Conservation (phyloP, 1,284 basidiomycete genomes). For the Grifola frondosa region DNA sequence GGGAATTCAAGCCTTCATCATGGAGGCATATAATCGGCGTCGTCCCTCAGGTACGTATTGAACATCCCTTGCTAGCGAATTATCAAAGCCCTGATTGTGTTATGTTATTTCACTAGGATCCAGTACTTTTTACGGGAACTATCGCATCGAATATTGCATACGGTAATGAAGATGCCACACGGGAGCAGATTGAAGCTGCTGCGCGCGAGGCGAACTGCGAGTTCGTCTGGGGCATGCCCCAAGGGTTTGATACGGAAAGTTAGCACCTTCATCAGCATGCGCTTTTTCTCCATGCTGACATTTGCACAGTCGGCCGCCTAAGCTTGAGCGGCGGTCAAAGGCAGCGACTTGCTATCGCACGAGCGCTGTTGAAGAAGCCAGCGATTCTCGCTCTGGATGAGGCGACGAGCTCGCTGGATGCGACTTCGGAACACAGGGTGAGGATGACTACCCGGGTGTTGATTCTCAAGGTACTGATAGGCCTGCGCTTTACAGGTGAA, state of each 20-base stretch:
- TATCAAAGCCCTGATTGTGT: neutral
- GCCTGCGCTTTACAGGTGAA: conserved; percentile 58
- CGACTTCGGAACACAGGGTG: conserved; percentile 81
- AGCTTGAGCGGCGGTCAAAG: conserved; percentile 68
- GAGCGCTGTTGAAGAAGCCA: conserved; percentile 84
- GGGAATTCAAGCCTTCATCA: conserved; percentile 77
- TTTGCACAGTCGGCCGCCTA: conserved; percentile 59
- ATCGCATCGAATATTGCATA: conserved; percentile 94
- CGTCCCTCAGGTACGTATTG: conserved; percentile 65
- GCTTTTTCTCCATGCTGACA: conserved; percentile 23
- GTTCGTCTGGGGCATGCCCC: conserved; percentile 90
- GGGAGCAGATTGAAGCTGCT: conserved; percentile 84
- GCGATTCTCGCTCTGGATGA: conserved; percentile 82
- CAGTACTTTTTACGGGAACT: conserved; percentile 81
- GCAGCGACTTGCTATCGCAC: conserved; percentile 74
- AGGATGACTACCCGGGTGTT: neutral
- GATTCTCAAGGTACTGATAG: neutral
- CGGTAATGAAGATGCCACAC: conserved; percentile 71
- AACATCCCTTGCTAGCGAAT: neutral
- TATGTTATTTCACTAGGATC: conserved; percentile 47
- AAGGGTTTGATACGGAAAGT: conserved; percentile 80
- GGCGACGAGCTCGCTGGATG: conserved; percentile 84
- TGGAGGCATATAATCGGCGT: conserved; percentile 89
- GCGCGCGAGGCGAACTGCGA: conserved; percentile 93
- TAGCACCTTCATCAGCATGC: conserved; percentile 34